Base-by-base conservation (phyloP, 2,329 filamentous ascomycete species). In the Xylariaceae sp. region DNA sequence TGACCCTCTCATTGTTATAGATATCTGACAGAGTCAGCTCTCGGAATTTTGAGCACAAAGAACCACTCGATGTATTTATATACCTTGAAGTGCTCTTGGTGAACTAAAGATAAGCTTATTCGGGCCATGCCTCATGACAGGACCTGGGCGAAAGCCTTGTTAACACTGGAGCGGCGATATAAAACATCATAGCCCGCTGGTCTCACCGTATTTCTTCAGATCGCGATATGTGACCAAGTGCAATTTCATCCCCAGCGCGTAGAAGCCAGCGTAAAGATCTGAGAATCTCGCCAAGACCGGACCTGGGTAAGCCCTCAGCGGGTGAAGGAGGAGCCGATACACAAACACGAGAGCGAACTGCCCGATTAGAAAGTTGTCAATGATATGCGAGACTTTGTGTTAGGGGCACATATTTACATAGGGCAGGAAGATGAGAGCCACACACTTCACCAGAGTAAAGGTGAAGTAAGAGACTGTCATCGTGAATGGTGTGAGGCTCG, bases 91-190 rank as follows among this genome's bases (percentile, higher is more conserved):
- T 1, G 55, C 58, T 15, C 33, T 20, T 0, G 35, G 18, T 30
- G 56, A 44, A 35, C 41, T 56, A 24, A 59, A 56, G 9, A 59
- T 30, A 11, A 59, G 50, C 29, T 50, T 53, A 21, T 53, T 56
- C 7, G 56, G 56, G 15, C 53, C 56, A n/a, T 44, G 53, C 26
- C 49, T 50, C 8, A 59, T 37, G 16, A 56, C 53, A 10, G 56
- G 45, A 18, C 56, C 56, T 59, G 27, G 9, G 15, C n/a, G 8
- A 10, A 9, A 3, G 7, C 13, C 32, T 21, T 13, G 15, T 39
- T 1, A 47, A 20, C 3, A 16, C 20, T 9, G n/a, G 7, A 39
- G 30, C 15, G 7, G n/a, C n/a, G n/a, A n/a, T n/a, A n/a, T n/a
- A n/a, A 11, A 21, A 37, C 2, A 20, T 20, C 8, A 37, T 26